A percentile compares a stretch with the other conserved stretches of the same genome.
Conservation (phyloP, 1,139 yeast species). For the Candida neerlandica region DNA sequence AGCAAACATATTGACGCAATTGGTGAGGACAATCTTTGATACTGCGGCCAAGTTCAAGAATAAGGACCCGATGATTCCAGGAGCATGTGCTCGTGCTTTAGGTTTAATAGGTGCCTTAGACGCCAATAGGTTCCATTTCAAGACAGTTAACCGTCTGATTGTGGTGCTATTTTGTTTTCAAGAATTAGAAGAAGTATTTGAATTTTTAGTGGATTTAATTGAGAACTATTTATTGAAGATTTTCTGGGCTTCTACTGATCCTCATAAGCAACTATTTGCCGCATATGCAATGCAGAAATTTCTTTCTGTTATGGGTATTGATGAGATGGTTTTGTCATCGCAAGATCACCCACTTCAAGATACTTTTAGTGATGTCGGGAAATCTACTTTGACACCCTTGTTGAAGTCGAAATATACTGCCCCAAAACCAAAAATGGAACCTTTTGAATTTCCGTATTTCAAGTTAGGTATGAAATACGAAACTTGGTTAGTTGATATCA, state of each 20-base stretch:
- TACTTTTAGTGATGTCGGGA: slow-evolving; percentile 65
- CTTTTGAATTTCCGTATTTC: slow-evolving; percentile 37
- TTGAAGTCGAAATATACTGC: slow-evolving; percentile 69
- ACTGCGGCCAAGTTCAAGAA: slow-evolving; percentile 60
- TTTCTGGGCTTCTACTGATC: slow-evolving; percentile 89
- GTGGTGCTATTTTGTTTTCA: slow-evolving; percentile 63
- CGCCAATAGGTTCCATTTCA: slow-evolving; percentile 57
- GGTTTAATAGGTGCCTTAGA: slow-evolving; percentile 83
- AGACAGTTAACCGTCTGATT: slow-evolving; percentile 44
- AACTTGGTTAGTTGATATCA: slow-evolving; percentile 70
- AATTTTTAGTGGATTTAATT: slow-evolving; percentile 66
- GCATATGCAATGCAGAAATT: slow-evolving; percentile 92
- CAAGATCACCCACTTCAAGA: slow-evolving; percentile 48
- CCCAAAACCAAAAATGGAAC: slow-evolving; percentile 44
- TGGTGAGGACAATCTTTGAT: slow-evolving; percentile 60
- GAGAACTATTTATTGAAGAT: slow-evolving; percentile 73
- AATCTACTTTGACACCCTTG: slow-evolving; percentile 76
- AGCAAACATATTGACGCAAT: slow-evolving; percentile 38
- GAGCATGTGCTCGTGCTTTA: slow-evolving; percentile 66
- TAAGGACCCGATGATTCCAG: slow-evolving; percentile 51
- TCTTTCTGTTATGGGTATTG: slow-evolving; percentile 64
- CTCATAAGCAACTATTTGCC: slow-evolving; percentile 77
- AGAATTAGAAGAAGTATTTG: slow-evolving; percentile 62
- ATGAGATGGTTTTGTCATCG: slow-evolving; percentile 31
- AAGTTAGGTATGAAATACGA: slow-evolving; percentile 39